Base-by-base conservation (phyloP, 306 rosid species). In the Pyrus betulifolia region DNA sequence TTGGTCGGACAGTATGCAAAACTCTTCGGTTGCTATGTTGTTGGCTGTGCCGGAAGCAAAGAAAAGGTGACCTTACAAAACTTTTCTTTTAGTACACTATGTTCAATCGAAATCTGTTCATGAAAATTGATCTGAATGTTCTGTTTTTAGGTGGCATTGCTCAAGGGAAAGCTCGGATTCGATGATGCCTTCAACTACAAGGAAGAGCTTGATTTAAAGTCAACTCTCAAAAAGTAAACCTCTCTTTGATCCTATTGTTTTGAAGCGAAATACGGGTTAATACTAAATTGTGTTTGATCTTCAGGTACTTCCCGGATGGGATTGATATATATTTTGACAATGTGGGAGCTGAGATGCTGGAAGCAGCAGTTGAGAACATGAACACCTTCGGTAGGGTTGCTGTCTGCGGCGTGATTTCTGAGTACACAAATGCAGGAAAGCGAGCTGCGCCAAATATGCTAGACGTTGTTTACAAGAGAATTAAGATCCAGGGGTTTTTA, bases 141-240 rank as follows among this genome's bases (percentile, higher is more conserved):
- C 38, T 33, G 38, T 8, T 46, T 66, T 8, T 23, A 91, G 98
- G 97, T 89, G 11, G 79, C 66, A 8, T 57, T 91, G 72, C 88
- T 93, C 3, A 93, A 88, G 69, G 85, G 87, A 13, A 86, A 89
- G 71, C 84, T 93, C 42, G 91, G 91, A 76, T 87, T 88, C 55
- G 96, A 93, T 63, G 92, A 89, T 52, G 98, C 96, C 69, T 93
- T 93, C 87, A 91, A 93, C 83, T 88, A 93, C 82, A 93, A 85
- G 55, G 90, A 88, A 66, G 96, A 91, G 70, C 67, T 74, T 4
- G 91, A 89, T 76, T 81, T 93, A 78, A 87, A 85, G 55, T 67
- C 89, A n/a, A 67, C 90, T n/a, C 88, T 89, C 68, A 84, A 45
- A 33, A 88, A 86, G 98, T 89, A 6, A 70, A 33, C 3, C 22